phyloP scores from a whole-genome alignment of 192 early-diverging fungal genomes.

The Backusella mclennaniae region DNA sequence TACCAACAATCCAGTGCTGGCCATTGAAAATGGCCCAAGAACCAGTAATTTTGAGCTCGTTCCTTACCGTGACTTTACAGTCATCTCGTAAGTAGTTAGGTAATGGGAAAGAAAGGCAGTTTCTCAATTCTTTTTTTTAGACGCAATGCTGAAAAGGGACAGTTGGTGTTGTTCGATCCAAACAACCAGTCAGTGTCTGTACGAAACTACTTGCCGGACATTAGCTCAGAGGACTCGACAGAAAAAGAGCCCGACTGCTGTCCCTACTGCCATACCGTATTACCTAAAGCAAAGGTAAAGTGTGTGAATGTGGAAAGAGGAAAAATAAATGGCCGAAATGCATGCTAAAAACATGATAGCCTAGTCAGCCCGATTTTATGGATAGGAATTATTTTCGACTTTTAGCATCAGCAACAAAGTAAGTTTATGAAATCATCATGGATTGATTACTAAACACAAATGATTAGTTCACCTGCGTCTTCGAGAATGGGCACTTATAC shows the following conservation, averaged over 20 bases:
- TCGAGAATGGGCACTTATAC: neutral
- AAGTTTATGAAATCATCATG: neutral
- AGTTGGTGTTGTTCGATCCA: conserved; percentile 69
- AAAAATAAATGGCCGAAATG: no score
- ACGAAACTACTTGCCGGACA: conserved; percentile 31
- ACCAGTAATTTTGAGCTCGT: conserved; percentile 42
- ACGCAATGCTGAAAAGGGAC: conserved; percentile 40
- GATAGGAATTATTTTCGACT: conserved; percentile 62
- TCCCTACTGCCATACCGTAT: conserved; percentile 4
- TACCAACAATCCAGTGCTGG: neutral
- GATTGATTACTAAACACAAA: neutral
- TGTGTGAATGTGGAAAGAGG: neutral
- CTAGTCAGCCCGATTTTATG: conserved; percentile 31
- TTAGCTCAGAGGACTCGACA: neutral
- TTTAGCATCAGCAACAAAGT: conserved; percentile 40
- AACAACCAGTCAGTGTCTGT: conserved; percentile 51
- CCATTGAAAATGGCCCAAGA: neutral
- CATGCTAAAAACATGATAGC: neutral
- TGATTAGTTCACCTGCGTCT: conserved; percentile 1
- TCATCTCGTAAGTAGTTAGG: conserved; percentile 46
- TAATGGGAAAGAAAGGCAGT: neutral
- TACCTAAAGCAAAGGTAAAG: neutral
- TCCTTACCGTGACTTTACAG: conserved; percentile 56
- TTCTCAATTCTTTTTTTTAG: conserved; percentile 18
- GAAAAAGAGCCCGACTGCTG: neutral